Conservation (phyloP, 2,329 filamentous ascomycete genomes). For the Endothia cerciana region DNA sequence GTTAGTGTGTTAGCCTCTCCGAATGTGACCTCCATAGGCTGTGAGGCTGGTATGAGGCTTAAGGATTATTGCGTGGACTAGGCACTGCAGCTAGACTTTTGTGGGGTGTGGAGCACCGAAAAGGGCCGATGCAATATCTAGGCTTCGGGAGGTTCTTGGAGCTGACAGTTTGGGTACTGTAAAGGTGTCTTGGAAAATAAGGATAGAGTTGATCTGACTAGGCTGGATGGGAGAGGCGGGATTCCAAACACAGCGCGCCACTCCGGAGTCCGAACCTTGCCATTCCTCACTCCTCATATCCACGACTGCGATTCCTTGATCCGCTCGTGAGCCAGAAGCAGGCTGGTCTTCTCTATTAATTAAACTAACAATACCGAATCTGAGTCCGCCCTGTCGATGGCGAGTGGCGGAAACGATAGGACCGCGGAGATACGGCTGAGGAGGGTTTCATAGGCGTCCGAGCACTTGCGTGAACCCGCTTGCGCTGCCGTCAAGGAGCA, state of each 20-base stretch:
- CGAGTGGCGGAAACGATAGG: not conserved
- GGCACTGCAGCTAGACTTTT: not conserved
- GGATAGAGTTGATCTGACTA: not conserved
- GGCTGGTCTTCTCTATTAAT: not conserved
- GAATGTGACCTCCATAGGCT: not conserved
- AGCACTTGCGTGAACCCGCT: no score
- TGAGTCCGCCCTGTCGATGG: not conserved
- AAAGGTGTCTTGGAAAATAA: not conserved
- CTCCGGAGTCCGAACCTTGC: constrained; percentile 1
- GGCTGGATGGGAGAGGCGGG: not conserved
- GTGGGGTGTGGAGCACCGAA: not conserved
- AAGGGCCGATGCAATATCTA: not conserved
- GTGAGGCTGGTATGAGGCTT: not conserved
- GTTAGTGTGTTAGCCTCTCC: not conserved
- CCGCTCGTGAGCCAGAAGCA: not conserved
- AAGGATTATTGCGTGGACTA: not conserved
- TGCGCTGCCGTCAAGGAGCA: no score
- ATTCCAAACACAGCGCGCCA: not conserved
- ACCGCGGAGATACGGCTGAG: no score
- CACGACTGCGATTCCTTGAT: not conserved
- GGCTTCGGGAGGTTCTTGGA: not conserved
- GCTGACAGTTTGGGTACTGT: not conserved
- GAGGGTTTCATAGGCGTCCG: not conserved
- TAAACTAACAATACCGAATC: not conserved
- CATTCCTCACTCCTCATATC: not conserved